A percentile compares a stretch with the other conserved stretches of the same genome.
These are phyloP conservation scores for Aspergillus felis DNA, from an alignment of 2,329 filamentous ascomycete genomes.

Conservation along the genomic window DNA sequence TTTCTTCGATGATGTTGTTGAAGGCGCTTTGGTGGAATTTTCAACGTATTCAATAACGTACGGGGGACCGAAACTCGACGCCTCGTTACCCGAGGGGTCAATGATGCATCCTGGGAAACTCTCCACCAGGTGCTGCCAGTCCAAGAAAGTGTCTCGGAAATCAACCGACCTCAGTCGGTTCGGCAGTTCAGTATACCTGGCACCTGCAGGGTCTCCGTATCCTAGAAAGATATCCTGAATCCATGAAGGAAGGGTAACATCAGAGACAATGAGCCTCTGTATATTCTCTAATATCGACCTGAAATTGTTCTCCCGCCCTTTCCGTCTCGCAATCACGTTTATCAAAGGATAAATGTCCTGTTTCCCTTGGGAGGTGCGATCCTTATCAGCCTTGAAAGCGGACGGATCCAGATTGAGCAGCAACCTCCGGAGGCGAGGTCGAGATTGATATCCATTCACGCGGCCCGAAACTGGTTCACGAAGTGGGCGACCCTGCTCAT, in stretches of 20 bases:
- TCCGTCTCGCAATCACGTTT: slow-evolving; percentile 80
- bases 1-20: slow-evolving; percentile 72
- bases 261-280: slow-evolving; percentile 75
- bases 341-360: slow-evolving; percentile 76
- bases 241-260: slow-evolving; percentile 84
- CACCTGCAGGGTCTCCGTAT: slow-evolving; percentile 86
- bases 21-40: slow-evolving; percentile 48
- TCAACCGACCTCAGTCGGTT: slow-evolving; percentile 77
- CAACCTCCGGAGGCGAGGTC: slow-evolving; percentile 63
- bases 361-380: slow-evolving; percentile 61
- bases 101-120: slow-evolving; percentile 84
- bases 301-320: slow-evolving; percentile 93
- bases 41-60: slow-evolving; percentile 73
- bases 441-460: slow-evolving; percentile 57
- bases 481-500: slow-evolving; percentile 74
- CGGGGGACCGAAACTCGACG: slow-evolving; percentile 75
- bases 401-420: slow-evolving; percentile 76
- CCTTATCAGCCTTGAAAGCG: slow-evolving; percentile 73
- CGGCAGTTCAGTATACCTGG: slow-evolving; percentile 76
- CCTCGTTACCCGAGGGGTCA: slow-evolving; percentile 68
- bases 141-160: slow-evolving; percentile 88
- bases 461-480: slow-evolving; percentile 55
- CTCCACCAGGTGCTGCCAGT: slow-evolving; percentile 91
- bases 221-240: slow-evolving; percentile 96
- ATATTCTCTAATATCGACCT: slow-evolving; percentile 90